Evolutionary conservation across 805 yeast genomes (phyloP).

Genomic region (Candida methanosorbosa): DNA sequence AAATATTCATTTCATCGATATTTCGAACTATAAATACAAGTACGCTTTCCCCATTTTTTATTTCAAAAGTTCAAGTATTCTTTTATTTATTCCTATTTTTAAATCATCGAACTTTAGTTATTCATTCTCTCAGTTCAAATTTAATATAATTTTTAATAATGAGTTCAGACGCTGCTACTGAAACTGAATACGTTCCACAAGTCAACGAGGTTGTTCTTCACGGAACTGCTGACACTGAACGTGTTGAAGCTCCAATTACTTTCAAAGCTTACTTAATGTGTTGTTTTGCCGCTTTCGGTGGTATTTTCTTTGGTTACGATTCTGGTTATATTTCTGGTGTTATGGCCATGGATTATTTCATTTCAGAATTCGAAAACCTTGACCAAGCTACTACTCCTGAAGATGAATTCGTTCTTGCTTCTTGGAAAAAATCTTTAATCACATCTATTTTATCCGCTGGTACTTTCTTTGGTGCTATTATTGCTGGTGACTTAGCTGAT

Average conservation of each 20-base stretch:
- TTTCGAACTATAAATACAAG: too few species aligned
- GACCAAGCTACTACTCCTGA: conserved; percentile 9
- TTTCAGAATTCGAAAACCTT: conserved; percentile 19
- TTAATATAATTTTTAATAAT: too few species aligned
- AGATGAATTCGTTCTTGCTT: conserved; percentile 12
- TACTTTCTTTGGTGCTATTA: conserved; percentile 59
- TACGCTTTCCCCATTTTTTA: too few species aligned
- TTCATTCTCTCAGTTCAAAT: too few species aligned
- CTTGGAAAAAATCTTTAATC: conserved; percentile 34
- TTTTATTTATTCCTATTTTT: too few species aligned
- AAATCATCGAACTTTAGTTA: too few species aligned
- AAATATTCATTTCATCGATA: too few species aligned
- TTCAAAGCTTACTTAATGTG: conserved; percentile 30
- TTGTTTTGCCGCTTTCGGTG: conserved; percentile 60
- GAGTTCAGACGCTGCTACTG: too few species aligned
- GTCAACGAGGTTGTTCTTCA: too few species aligned
- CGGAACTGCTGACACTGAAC: conserved; percentile 12
- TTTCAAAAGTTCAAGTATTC: too few species aligned
- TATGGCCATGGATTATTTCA: conserved; percentile 48
- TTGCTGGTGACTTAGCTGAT: conserved; percentile 46
- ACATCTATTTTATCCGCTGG: conserved; percentile 70
- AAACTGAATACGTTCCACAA: too few species aligned
- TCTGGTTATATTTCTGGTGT: conserved; percentile 63
- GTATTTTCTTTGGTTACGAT: conserved; percentile 60
- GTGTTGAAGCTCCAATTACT: conserved; percentile 29